Evolutionary conservation across 106 monocot species (phyloP), one percentile per base, ranked within the genome.

Genomic region (Dendrobium officinale): DNA sequence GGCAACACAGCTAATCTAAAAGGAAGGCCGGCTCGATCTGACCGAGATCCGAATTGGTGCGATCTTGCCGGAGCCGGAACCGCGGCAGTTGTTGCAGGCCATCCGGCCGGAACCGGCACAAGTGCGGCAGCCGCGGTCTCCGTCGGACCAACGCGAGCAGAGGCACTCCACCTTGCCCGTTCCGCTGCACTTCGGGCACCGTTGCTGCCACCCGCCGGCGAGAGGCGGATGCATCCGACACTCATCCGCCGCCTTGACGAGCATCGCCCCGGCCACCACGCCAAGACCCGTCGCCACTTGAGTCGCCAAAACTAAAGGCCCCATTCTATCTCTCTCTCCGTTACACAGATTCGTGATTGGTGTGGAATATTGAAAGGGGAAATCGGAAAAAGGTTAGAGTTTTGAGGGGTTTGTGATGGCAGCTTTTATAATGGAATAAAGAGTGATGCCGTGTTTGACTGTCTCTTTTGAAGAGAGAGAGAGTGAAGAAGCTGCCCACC

Each of bases 81-180:
- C 96, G 26, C 96, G 91, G 67, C 96, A 96, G 79, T 86, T 91
- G 55, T 88, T 85, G 79, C 96, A 96, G 1, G 83, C 86, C 93
- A 85, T 93, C 74, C 91, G 58, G 11, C 96, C 96, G 9, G 93
- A 88, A 0, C 96, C 96, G 22, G 91, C 86, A 48, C 96, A 96
- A 11, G 96, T 82, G n/a, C 96, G 81, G 83, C 96, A 96, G 4
- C 96, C 96, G 33, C 80, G 68, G 78, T 96, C 96, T 10, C 96
- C 93, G 83, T 96, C 96, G 4, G 93, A 93, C 96, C 96, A 96
- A 29, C 93, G 80, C 5, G 83, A 27, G 85, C 96, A 96, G 48
- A 96, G 51, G 87, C 96, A 96, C 26, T 87, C 43, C 40, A 91
- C 84, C 42, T 88, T 86, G 4, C 96, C 93, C 40, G 91, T 90